Conservation (phyloP, 495 filamentous ascomycete species). For the Jackrogersella multiformis region DNA sequence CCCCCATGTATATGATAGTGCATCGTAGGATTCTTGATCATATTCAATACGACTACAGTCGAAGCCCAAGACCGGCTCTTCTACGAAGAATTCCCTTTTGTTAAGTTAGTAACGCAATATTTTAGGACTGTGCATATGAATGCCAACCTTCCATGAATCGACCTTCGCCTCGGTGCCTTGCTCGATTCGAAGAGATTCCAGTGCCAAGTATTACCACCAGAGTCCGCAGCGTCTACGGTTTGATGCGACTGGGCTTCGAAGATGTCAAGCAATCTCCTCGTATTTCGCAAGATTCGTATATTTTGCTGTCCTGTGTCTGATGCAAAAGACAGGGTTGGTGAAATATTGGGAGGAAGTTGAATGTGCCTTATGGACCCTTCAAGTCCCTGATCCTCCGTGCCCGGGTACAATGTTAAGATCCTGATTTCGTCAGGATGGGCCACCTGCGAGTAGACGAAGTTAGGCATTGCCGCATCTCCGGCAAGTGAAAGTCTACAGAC, state of each 20-base stretch:
- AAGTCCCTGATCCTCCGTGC: neutral
- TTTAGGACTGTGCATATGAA: neutral
- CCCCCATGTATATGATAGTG: constrained; percentile 44
- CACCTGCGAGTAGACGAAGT: constrained; percentile 11
- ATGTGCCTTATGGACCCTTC: constrained; percentile 21
- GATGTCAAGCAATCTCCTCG: constrained; percentile 17
- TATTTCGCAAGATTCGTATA: constrained; percentile 7
- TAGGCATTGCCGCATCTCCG: neutral
- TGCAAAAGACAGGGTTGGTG: constrained; percentile 2
- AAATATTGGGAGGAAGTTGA: neutral
- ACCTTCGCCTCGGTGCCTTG: constrained; percentile 7
- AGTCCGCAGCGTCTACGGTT: neutral
- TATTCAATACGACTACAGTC: constrained; percentile 15
- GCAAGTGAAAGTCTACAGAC: neutral
- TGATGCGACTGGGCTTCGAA: constrained; percentile 16
- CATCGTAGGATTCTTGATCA: constrained; percentile 12
- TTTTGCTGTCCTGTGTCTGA: neutral
- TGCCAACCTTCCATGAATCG: constrained; percentile 14
- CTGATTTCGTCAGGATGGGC: constrained; percentile 20
- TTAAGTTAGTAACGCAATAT: neutral
- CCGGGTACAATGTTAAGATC: constrained; percentile 11
- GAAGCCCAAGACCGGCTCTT: constrained; percentile 10
- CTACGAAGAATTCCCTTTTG: constrained; percentile 17
- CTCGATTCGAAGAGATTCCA: constrained; percentile 14
- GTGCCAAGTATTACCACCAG: constrained; percentile 10